These are phyloP conservation scores for Phytophthora syringae DNA, from an alignment of 352 stramenopile genomes.

Conservation along the genomic window DNA sequence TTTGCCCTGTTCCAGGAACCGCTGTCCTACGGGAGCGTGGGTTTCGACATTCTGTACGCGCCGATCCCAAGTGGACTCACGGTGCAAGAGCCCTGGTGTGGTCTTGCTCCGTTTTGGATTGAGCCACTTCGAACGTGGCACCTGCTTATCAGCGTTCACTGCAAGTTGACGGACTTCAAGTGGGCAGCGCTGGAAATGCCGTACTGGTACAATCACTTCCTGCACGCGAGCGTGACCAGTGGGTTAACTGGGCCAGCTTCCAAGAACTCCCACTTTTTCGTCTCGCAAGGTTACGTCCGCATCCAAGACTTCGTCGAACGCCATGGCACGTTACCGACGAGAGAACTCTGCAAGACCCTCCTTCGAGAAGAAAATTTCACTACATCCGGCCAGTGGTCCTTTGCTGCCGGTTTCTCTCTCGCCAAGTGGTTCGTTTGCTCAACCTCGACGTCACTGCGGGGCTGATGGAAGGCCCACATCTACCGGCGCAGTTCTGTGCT, in stretches of 20 bases:
- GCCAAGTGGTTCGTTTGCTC: background rate
- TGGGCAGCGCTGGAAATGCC: conserved; percentile 9
- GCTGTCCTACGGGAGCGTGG: background rate
- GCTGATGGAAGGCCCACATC: background rate
- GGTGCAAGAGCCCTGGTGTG: background rate
- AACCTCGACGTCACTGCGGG: background rate
- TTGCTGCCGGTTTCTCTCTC: background rate
- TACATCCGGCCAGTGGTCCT: background rate
- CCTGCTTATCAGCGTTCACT: background rate
- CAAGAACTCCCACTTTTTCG: background rate
- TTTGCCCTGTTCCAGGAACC: too few relatives aligned
- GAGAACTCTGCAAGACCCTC: background rate
- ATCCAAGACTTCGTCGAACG: conserved; percentile 16
- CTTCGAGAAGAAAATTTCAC: background rate
- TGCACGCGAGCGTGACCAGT: background rate
- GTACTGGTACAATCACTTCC: conserved; percentile 13
- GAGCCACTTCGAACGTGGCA: conserved; percentile 2
- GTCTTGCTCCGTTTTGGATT: conserved; percentile 8
- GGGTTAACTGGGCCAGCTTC: background rate
- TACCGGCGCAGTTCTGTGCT: background rate
- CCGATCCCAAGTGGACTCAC: background rate
- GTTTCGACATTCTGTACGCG: conserved; percentile 19
- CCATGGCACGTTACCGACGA: background rate
- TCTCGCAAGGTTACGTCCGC: background rate
- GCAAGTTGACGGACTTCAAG: background rate